Conservation (phyloP, 2,329 filamentous ascomycete genomes). For the Neurospora sp. region DNA sequence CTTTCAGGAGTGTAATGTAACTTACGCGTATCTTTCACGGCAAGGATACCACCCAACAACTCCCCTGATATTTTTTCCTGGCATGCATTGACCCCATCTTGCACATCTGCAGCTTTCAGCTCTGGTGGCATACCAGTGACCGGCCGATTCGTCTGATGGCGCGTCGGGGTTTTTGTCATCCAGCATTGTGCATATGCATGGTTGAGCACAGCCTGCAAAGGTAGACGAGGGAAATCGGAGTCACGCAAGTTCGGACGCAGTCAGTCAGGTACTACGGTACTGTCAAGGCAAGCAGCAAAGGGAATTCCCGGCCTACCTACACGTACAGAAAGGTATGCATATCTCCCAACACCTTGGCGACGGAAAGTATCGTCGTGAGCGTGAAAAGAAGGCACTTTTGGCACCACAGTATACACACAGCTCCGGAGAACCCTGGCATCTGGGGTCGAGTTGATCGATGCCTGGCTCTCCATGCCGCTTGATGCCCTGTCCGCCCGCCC, state of each 20-base stretch:
- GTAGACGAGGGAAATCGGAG: not conserved
- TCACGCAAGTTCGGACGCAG: not conserved
- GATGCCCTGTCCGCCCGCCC: not conserved
- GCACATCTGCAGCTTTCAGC: slow-evolving; percentile 25
- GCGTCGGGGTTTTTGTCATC: slow-evolving; percentile 21
- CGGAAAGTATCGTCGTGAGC: not conserved
- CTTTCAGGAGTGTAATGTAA: slow-evolving; percentile 1
- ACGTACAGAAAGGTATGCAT: not conserved
- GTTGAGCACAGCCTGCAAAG: slow-evolving; percentile 24
- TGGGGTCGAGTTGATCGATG: not conserved
- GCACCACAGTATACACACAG: not conserved
- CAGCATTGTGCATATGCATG: slow-evolving; percentile 25
- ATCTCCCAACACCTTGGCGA: not conserved
- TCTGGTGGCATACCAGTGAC: slow-evolving; percentile 19
- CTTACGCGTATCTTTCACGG: not conserved
- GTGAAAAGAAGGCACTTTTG: not conserved
- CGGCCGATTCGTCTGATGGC: slow-evolving; percentile 20
- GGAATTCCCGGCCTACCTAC: not conserved
- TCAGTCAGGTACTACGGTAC: not conserved
- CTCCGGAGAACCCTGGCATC: not conserved
- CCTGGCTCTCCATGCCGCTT: not conserved
- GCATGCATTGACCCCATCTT: slow-evolving; percentile 20
- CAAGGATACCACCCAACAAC: not conserved
- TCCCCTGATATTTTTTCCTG: not conserved
- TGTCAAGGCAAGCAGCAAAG: not conserved